Evolutionary conservation across 257 asterid genomes (phyloP).

Genomic region (Solanum clarkiae): DNA sequence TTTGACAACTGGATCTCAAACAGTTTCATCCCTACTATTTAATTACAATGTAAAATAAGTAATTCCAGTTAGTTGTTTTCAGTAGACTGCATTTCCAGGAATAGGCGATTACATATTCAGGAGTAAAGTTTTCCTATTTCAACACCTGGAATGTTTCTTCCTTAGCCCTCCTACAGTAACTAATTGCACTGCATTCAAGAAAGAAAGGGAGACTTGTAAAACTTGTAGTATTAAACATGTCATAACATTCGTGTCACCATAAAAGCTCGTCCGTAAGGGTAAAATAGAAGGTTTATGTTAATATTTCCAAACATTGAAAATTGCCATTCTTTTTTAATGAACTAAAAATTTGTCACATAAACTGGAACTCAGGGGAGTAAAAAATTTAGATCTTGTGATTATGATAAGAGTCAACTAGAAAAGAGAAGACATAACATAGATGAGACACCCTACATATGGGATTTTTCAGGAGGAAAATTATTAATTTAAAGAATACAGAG

Average conservation of each 20-base stretch:
- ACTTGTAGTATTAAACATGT: neutral
- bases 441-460: neutral
- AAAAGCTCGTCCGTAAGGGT: neutral
- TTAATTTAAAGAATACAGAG: neutral
- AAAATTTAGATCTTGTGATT: neutral
- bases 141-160: neutral
- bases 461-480: neutral
- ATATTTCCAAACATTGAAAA: neutral
- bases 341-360: neutral
- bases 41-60: neutral
- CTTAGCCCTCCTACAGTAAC: neutral
- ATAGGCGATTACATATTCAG: neutral
- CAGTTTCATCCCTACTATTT: neutral
- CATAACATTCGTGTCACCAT: neutral
- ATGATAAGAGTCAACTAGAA: neutral
- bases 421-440: neutral
- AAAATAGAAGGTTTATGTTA: neutral
- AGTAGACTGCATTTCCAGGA: neutral
- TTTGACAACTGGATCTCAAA: neutral
- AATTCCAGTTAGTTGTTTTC: neutral
- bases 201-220: neutral
- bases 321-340: neutral
- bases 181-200: neutral
- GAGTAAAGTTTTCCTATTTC: neutral
- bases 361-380: neutral